phyloP scores from a whole-genome alignment of 345 rosid genomes.

The Pistacia atlantica region DNA sequence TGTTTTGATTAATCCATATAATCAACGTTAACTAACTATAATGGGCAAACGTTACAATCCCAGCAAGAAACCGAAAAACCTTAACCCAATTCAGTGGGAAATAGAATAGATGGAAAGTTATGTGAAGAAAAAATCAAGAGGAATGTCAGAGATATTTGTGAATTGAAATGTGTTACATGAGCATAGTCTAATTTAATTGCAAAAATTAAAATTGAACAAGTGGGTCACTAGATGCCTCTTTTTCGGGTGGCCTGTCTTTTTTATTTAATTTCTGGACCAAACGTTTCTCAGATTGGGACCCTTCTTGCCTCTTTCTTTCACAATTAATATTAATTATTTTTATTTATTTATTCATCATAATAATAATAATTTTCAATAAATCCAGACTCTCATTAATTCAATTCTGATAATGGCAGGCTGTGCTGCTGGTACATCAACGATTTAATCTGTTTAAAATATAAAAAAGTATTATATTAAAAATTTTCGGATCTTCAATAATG shows the following conservation, averaged over 20 bases:
- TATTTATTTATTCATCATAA: neutral
- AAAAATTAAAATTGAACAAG: neutral
- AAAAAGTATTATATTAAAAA: too few species aligned
- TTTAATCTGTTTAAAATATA: too few species aligned
- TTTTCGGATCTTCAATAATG: too few species aligned
- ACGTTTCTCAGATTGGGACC: neutral
- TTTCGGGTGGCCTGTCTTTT: neutral
- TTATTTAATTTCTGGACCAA: neutral
- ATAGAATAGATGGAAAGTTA: too few species aligned
- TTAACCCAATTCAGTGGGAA: too few species aligned
- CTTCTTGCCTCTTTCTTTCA: neutral
- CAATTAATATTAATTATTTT: neutral
- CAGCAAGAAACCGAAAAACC: too few species aligned
- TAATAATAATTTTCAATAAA: too few species aligned
- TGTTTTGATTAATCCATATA: too few species aligned
- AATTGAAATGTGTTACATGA: conserved; percentile 3
- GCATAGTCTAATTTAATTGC: neutral
- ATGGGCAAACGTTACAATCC: too few species aligned
- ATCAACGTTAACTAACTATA: too few species aligned
- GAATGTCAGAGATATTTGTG: neutral
- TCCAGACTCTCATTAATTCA: neutral
- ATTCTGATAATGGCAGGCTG: neutral
- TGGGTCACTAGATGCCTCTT: conserved; percentile 4
- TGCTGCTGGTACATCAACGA: neutral
- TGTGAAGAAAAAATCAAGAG: too few species aligned